Evolutionary conservation across 2,329 filamentous ascomycete genomes (phyloP), one percentile per base, ranked within the genome.

Genomic region (Trichoderma simmonsii): DNA sequence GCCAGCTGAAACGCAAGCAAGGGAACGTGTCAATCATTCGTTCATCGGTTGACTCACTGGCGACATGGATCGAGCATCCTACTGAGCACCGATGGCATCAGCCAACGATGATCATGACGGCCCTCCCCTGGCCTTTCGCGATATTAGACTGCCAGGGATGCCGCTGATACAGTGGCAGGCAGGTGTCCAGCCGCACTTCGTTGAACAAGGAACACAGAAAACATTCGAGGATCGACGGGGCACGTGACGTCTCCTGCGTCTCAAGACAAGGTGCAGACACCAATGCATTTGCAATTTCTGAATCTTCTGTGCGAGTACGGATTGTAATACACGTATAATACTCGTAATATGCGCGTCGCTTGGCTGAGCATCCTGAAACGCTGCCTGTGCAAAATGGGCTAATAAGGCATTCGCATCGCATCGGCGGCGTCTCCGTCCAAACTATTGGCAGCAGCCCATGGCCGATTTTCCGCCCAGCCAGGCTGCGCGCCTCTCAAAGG

Each of bases 181-280:
- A n/a, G 30, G 21, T 56, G 24, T 30, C 51, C 64, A 67, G 64
- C 64, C 64, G 54, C 60, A 30, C 34, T 18, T 61, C 59, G n/a
- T 36, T 34, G 30, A 60, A 30, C 14, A 59, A n/a, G 24, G 15
- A n/a, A 32, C 26, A 14, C 15, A 21, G 9, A 21, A 60, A 21
- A 21, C 59, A 28, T 63, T 48, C 21, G 60, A 63, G 36, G 36
- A 15, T 61, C 48, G 30, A 36, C 56, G 15, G 36, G 57, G 57
- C 77, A 79, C 77, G 77, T 78, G 77, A 79, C 62, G 34, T 32
- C 66, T 70, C 56, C 57, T 62, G 56, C 24, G 56, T 62, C 56
- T 61, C 57, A 34, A 34, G 57, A 60, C 57, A 60, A 60, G 57
- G 57, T 21, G n/a, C 57, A 60, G 57, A 32, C 28, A 32, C 57